Base-by-base conservation (phyloP, 805 yeast genomes). In the Ogataea salicorniae region DNA sequence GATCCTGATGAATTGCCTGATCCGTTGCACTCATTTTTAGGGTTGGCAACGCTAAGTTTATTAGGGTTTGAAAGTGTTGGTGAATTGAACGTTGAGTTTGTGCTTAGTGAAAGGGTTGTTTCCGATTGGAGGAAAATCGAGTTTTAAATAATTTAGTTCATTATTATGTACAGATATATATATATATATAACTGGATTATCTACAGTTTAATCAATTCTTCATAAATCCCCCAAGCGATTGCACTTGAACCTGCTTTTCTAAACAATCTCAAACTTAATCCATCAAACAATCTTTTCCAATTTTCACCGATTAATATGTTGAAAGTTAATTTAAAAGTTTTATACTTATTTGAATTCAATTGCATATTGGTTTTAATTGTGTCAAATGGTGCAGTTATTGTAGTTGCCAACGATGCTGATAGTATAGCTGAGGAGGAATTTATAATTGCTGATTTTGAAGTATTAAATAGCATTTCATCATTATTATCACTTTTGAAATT, bases 161-260 rank as follows among this genome's bases (percentile, higher is more conserved):
- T 15, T 23, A 35, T 16, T 35, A 35, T 35, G 23, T 23, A 39
- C 34, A 39, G 34, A n/a, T 41, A 14, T 37, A 17, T 23, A 39
- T 51, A 45, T 45, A 13, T 45, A 48, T 45, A 44, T 16, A 33
- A 17, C 20, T 16, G 4, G 14, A 17, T 23, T 20, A 34, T 15
- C 41, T 46, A 64, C 33, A 63, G 47, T 42, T 76, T 77, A 37
- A 92, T 77, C 46, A 92, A 68, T 62, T 94, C 97, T 65, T 94
- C 99, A 63, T 92, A 94, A 22, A 94, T 83, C 49, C 96, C 88
- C 99, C 99, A 94, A 43, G 96, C 90, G 51, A 94, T 89, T 1
- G 96, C 97, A 0, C 97, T 92, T 65, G 96, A 86, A 42, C 87
- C 64, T 0, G 92, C 96, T 67, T 94, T 94, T 56, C 98, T 75